Base-by-base conservation (phyloP, 768 basidiomycete species). In the Infundibulicybe gibba region DNA sequence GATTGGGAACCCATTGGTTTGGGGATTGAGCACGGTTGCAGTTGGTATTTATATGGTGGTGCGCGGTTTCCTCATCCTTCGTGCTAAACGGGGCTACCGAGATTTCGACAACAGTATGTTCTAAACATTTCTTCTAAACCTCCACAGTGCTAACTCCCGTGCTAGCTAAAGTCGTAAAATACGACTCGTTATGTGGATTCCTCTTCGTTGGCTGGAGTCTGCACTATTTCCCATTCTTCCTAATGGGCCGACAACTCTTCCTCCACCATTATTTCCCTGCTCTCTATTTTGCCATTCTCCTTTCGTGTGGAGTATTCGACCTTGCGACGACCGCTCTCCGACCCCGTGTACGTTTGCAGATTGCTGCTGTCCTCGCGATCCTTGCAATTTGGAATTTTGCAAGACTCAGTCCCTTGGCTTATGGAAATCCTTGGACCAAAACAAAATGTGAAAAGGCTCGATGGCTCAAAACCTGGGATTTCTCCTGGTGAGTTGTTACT, bases 241-340 rank as follows among this genome's bases (percentile, higher is more conserved):
- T 98, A 54, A 98, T 98, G 95, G 71, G 79, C 37, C 92, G 97
- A 16, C 97, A 99, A 60, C 84, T 98, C 40, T 99, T 99, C 79
- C 68, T 99, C 17, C 95, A 98, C 61, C 97, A 98, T 69, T 98
- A 98, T 64, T 87, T 98, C 69, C 97, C 95, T 0, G 93, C 94
- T 0, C 73, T 99, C n/a, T 95, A 93, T 61, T 94, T 90, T 55
- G 83, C 87, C n/a, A 81, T 92, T 54, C 78, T 99, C 11, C 71
- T 92, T 17, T 75, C 76, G 20, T 86, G 86, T 44, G 73, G 72
- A 3, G 75, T 87, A 2, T 97, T 98, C 57, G 97, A 99, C 65
- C 76, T 94, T 40, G 65, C 83, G 32, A 97, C 94, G 1, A 85
- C 89, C 21, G 76, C 77, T 1, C 66, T 98, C 6, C 76, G 85